phyloP scores from a whole-genome alignment of 176 grass and related monocot species.

The Avena atlantica region DNA sequence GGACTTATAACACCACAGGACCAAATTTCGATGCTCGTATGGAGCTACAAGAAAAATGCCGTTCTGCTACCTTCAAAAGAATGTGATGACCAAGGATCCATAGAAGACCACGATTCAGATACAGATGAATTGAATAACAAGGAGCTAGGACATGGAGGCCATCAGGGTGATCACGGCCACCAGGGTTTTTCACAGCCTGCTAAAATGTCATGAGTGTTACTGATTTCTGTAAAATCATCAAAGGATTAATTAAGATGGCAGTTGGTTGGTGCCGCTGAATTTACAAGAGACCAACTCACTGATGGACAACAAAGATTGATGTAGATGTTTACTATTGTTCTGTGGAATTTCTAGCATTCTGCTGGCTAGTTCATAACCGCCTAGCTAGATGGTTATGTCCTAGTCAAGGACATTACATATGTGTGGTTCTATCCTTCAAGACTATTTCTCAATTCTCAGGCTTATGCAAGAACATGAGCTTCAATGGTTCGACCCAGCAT shows the following conservation, averaged over 20 bases:
- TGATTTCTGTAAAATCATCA: not conserved
- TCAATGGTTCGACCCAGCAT: conserved; percentile 13
- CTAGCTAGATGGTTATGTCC: conserved; percentile 3
- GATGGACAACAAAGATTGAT: not conserved
- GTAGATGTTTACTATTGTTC: conserved; percentile 2
- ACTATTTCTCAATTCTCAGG: conserved; percentile 22
- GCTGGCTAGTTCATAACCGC: conserved; percentile 20
- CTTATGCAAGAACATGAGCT: conserved; percentile 12
- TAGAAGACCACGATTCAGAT: conserved; percentile 59
- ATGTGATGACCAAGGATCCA: conserved; percentile 45
- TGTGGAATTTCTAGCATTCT: conserved; percentile 23
- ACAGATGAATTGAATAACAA: conserved; percentile 52
- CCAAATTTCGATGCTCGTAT: conserved; percentile 88
- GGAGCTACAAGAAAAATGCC: conserved; percentile 98
- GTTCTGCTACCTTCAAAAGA: conserved; percentile 56
- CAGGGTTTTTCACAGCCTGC: conserved; percentile 42
- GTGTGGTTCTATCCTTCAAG: not conserved
- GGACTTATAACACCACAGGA: conserved; percentile 91
- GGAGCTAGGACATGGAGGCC: conserved; percentile 29
- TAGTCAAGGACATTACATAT: conserved; percentile 23
- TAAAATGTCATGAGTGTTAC: conserved; percentile 44
- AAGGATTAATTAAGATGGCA: conserved; percentile 9
- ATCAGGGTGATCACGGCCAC: not conserved
- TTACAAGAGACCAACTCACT: conserved; percentile 18
- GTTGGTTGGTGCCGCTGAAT: not conserved